Evolutionary conservation across 768 basidiomycete genomes (phyloP), one percentile per base, ranked within the genome.

Genomic region (Polyporus arcularius): DNA sequence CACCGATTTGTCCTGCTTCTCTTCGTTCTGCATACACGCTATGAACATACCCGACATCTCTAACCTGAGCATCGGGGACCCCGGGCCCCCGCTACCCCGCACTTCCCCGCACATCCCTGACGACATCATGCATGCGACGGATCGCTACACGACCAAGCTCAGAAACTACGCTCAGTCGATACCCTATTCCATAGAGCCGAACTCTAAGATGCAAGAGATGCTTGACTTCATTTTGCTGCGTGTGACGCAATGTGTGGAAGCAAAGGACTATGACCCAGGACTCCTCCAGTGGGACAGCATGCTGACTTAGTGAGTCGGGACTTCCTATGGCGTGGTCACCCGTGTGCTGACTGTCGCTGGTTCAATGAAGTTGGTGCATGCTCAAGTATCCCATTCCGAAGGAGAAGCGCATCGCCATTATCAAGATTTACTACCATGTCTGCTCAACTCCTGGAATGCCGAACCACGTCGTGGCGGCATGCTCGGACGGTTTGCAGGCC

Each of bases 371-470:
- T 70, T 94, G 92, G 92, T 73, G 76, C 47, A 87, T 87, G 78
- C 81, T 95, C 71, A 91, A 92, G 69, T 94, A 94, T 69, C 93
- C 91, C 39, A 87, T 96, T 68, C 91, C 90, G 57, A 88, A 89
- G 70, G 85, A 86, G 61, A 88, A 85, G 67, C 81, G 93, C 57
- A 84, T 94, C 55, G 79, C 76, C 43, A 77, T 96, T 32, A 86
- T 88, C 49, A 89, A 85, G 73, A 74, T 96, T 4, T 95, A 90
- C 75, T 96, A 87, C 70, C 82, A 90, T 72, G 69, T 94, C 40
- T 82, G 84, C 71, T 82, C 85, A 47, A 84, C 80, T n/a, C 90
- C 92, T 14, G 91, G 90, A 49, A 85, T 92, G 83, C 81, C 90
- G 6, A 80, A 79, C 32, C 84, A 87, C 58, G 76, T 89, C 21